Conservation (phyloP, 2,329 filamentous ascomycete genomes). For the Cercospora beticola region DNA sequence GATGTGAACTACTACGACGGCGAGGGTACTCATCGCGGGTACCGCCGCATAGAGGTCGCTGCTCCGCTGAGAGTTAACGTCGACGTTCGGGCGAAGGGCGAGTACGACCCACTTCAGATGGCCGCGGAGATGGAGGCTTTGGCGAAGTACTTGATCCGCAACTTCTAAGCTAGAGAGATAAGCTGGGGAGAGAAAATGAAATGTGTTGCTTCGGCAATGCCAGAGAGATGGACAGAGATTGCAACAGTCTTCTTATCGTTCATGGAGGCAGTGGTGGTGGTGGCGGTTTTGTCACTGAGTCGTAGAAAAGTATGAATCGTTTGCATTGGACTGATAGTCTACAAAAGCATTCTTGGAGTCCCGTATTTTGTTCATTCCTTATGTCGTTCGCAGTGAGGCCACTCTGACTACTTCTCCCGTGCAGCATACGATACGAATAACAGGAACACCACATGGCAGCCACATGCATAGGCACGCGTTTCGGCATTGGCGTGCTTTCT, state of each 20-base stretch:
- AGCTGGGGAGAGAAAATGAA: background rate
- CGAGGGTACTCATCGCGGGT: constrained; percentile 2
- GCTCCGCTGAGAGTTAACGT: constrained; percentile 7
- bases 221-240: background rate
- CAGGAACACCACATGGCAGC: background rate
- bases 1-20: constrained; percentile 12
- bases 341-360: background rate
- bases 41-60: background rate
- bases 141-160: constrained; percentile 7
- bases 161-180: background rate
- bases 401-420: background rate
- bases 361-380: background rate
- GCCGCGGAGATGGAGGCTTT: constrained; percentile 10
- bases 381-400: too few relatives aligned
- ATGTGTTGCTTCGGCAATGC: background rate
- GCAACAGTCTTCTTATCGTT: background rate
- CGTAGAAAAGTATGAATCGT: background rate
- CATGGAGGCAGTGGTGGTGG: background rate
- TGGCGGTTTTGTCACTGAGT: background rate
- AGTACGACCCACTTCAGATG: constrained; percentile 9
- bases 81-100: constrained; percentile 7
- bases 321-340: background rate
- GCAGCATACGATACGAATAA: background rate
- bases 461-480: background rate
- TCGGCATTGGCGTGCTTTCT: background rate